Evolutionary conservation across 2,329 filamentous ascomycete species (phyloP).

Genomic region (Cylindrodendrum hubeiense): DNA sequence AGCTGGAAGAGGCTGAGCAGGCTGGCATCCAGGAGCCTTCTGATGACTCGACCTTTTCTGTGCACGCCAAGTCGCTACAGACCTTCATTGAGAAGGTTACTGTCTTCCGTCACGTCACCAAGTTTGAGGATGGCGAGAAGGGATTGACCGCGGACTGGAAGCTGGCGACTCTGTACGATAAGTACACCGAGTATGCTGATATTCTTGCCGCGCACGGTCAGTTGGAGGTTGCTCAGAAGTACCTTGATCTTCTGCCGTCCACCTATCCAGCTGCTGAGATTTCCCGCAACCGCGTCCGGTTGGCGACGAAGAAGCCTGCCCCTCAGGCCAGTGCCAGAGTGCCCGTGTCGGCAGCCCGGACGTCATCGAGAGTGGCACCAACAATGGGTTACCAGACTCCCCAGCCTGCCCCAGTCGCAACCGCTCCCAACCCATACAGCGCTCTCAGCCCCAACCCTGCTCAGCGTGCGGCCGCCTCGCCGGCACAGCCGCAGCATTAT

Average conservation of each 20-base stretch:
- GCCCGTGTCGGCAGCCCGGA: conserved; percentile 47
- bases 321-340: conserved; percentile 42
- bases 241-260: conserved; percentile 86
- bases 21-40: conserved; percentile 76
- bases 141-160: conserved; percentile 85
- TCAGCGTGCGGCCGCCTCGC: conserved; percentile 35
- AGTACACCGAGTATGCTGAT: conserved; percentile 97
- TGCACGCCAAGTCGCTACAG: conserved; percentile 90
- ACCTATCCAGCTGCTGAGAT: conserved; percentile 90
- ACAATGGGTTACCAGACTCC: conserved; percentile 62
- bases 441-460: conserved; percentile 52
- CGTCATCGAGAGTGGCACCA: conserved; percentile 56
- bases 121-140: conserved; percentile 86
- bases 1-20: conserved; percentile 87
- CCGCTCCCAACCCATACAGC: conserved; percentile 54
- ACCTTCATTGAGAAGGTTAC: conserved; percentile 98
- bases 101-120: conserved; percentile 92
- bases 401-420: conserved; percentile 48
- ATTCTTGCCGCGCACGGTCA: conserved; percentile 93
- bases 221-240: conserved; percentile 87
- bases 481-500: conserved; percentile 52
- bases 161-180: conserved; percentile 87
- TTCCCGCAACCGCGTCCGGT: conserved; percentile 84
- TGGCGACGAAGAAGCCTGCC: conserved; percentile 75
- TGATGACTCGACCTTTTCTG: conserved; percentile 87